Percentiles rank a stretch among this genome's conserved stretches.
phyloP scores from a whole-genome alignment of 495 filamentous ascomycete species.

The Peziza echinospora region DNA sequence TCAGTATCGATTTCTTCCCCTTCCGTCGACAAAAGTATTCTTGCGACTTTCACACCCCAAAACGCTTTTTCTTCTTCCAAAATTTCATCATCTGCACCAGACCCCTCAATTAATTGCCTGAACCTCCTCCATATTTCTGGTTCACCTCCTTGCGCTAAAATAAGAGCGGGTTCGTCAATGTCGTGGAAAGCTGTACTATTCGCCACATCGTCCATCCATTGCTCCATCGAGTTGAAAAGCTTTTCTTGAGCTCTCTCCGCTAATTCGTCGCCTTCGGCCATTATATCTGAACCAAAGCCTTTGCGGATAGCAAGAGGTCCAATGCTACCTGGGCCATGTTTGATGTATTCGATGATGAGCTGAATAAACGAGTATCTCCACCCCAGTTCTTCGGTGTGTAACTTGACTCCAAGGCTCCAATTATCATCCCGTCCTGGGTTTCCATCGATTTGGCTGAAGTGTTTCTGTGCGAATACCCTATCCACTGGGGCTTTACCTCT shows the following conservation, averaged over 20 bases:
- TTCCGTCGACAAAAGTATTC: conserved; percentile 41
- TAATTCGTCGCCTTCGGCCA: neutral
- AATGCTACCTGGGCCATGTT: neutral
- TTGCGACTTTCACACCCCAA: conserved; percentile 30
- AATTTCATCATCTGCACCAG: too few species aligned
- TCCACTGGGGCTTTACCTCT: neutral
- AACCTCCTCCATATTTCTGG: neutral
- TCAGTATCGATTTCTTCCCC: conserved; percentile 34
- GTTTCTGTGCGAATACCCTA: neutral
- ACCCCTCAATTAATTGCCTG: too few species aligned
- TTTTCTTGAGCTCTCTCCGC: neutral
- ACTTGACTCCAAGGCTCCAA: neutral
- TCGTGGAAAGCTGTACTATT: too few species aligned
- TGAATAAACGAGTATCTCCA: neutral
- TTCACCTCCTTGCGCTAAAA: conserved; percentile 6
- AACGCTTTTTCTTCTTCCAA: neutral
- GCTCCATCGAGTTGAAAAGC: neutral
- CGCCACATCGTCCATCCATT: neutral
- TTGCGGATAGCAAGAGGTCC: neutral
- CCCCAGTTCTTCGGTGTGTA: neutral
- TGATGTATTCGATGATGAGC: neutral
- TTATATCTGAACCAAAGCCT: neutral
- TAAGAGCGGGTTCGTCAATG: conserved; percentile 10
- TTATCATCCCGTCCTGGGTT: neutral
- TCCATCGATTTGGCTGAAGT: neutral